A percentile compares a stretch with the other conserved stretches of the same genome.
These are phyloP conservation scores for Limonium bicolor DNA, from an alignment of 148 eudicot genomes.

Conservation along the genomic window DNA sequence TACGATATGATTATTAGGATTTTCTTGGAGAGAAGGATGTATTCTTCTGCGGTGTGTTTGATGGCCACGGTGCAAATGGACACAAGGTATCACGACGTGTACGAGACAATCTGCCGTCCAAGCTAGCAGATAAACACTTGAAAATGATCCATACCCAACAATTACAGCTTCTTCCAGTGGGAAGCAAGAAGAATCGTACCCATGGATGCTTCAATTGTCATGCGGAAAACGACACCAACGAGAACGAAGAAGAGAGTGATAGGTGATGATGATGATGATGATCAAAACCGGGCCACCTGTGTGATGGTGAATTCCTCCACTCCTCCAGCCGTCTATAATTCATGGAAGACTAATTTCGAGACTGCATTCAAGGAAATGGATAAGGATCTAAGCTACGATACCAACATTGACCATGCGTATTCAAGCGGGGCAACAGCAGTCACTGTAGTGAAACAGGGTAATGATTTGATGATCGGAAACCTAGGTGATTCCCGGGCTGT, in stretches of 20 bases:
- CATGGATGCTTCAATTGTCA: no score
- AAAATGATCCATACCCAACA: no score
- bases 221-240: no score
- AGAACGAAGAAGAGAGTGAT: no score
- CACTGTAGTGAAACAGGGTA: conserved; percentile 57
- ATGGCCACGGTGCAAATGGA: conserved; percentile 84
- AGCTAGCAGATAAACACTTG: no score
- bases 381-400: conserved; percentile 37
- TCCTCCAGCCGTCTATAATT: conserved; percentile 14
- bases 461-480: conserved; percentile 53
- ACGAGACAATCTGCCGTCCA: conserved; percentile 43
- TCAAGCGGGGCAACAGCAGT: conserved; percentile 80
- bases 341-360: conserved; percentile 32
- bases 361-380: conserved; percentile 51
- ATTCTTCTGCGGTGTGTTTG: conserved; percentile 69
- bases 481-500: conserved; percentile 89
- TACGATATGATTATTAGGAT: conserved; percentile 21
- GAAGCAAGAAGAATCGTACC: no score
- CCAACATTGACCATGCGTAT: conserved; percentile 51
- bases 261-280: background rate
- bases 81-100: conserved; percentile 60
- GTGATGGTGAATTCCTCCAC: background rate
- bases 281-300: background rate
- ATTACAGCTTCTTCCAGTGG: no score
- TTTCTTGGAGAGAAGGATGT: conserved; percentile 51